Conservation (phyloP, 1,284 basidiomycete species). For the Earliella scabrosa region DNA sequence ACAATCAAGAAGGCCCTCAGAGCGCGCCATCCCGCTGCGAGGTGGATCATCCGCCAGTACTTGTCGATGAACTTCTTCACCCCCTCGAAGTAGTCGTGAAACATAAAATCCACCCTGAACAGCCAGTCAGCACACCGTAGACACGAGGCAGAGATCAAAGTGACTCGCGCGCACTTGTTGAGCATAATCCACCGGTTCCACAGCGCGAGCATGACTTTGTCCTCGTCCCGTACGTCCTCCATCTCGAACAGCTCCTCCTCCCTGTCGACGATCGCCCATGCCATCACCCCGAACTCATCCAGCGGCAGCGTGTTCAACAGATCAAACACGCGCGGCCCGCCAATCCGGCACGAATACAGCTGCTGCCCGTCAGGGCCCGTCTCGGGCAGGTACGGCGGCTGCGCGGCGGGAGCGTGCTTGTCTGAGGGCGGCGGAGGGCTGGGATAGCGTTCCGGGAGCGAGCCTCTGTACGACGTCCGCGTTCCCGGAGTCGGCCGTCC, state of each 20-base stretch:
- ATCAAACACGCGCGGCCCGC: slow-evolving; percentile 67
- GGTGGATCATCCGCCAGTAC: slow-evolving; percentile 67
- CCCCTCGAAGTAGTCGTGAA: slow-evolving; percentile 52
- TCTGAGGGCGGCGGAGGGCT: slow-evolving; percentile 47
- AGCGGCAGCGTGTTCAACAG: slow-evolving; percentile 60
- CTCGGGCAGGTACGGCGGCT: slow-evolving; percentile 56
- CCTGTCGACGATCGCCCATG: slow-evolving; percentile 67
- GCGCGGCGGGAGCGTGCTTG: slow-evolving; percentile 55
- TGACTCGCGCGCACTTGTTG: slow-evolving; percentile 57
- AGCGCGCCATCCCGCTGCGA: slow-evolving; percentile 69
- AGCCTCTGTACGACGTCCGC: slow-evolving; percentile 17
- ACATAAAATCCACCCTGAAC: slow-evolving; percentile 60
- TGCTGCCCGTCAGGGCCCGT: slow-evolving; percentile 46
- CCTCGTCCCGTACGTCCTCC: slow-evolving; percentile 69
- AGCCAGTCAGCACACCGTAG: too few species aligned
- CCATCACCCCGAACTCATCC: slow-evolving; percentile 62
- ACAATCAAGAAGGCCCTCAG: slow-evolving; percentile 66
- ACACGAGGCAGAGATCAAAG: neutral
- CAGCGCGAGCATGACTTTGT: slow-evolving; percentile 75
- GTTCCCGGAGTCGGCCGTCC: neutral
- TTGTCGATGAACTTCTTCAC: slow-evolving; percentile 56
- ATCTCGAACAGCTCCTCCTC: slow-evolving; percentile 76
- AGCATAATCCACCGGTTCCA: slow-evolving; percentile 77
- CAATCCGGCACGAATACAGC: slow-evolving; percentile 60
- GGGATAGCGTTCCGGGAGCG: slow-evolving; percentile 36